Base-by-base conservation (phyloP, 148 eudicot species). In the Rhododendron ferrugineum region DNA sequence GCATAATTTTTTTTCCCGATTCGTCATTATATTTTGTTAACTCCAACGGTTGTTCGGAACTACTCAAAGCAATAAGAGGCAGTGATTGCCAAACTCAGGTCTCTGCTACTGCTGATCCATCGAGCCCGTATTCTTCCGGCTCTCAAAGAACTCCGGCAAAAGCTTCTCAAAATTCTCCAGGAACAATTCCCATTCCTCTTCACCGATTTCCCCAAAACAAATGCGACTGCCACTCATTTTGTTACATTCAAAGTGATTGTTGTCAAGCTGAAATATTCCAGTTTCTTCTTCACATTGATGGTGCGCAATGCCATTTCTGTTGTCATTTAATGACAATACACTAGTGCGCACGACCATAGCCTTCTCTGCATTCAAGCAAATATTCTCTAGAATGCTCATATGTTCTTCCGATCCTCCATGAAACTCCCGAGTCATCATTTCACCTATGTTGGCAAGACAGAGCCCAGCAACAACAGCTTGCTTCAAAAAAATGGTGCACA, bases 371-470 rank as follows among this genome's bases (percentile, higher is more conserved):
- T 81, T 86, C 52, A 89, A 83, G 84, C 98, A 97, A 2, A 97
- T 80, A 13, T 75, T 89, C 84, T 97, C 99, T 20, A 97, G 88
- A 1, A 89, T 77, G 78, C 98, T 93, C 89, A 87, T 86, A 42
- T 89, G 86, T 85, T 95, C 98, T 87, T 92, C 92, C 0, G 40
- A 70, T 14, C 94, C 94, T 6, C 95, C 95, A 32, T 83, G 84
- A 84, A 89, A 89, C 81, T 92, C 95, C 79, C 98, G 91, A 58
- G 96, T 97, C 99, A 97, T 94, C 98, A 97, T 93, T 85, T 95
- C 94, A 30, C 98, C 99, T 7, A 97, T 93, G 47, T 97, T 96
- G 30, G 95, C 91, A 60, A 97, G 98, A 83, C 94, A 95, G 75
- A 95, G 89, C 79, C 96, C 99, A 1, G 89, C 87, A 37, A 82